Base-by-base conservation (phyloP, 176 grass and related monocot genomes). In the Pharus latifolius region DNA sequence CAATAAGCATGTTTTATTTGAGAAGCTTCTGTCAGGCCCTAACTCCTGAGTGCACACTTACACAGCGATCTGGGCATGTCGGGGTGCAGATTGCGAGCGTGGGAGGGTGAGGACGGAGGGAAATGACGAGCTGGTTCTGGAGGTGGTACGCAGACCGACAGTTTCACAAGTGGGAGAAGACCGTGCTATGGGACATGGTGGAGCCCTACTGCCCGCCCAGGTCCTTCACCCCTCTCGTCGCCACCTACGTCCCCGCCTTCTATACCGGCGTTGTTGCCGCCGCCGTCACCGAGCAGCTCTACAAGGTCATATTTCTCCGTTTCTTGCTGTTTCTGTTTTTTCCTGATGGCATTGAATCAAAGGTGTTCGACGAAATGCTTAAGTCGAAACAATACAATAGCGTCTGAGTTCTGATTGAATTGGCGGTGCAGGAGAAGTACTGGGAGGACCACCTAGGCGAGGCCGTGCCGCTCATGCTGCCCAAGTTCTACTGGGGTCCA, bases 401-500 rank as follows among this genome's bases (percentile, higher is more conserved):
- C 35, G 6, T 9, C 9, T 38, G 35, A 5, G 35, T 28, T 5
- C 45, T 23, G 61, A 35, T 69, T 63, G 1, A 59, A 48, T 27
- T 62, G 35, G 53, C 77, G 65, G 74, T 62, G 46, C 81, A 98
- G 89, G 95, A 98, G 57, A 91, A 94, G 41, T 94, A 86, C 78
- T 99, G 90, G 90, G 95, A 99, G 68, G 95, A 94, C 10, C 95
- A 99, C 63, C 90, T 87, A 2, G 95, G 95, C 37, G 90, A 86
- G 78, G 70, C 75, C 6, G 90, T 98, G 78, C 95, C 95, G 12
- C 69, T 98, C 67, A 98, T 98, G 94, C 83, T 71, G 42, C 95
- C 95, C 32, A 98, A 85, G 56, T 98, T 98, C 78, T 98, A 98
- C 78, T 91, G 90, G 95, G 95, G 95, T 6, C 95, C 87, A 20